Evolutionary conservation across 2,329 filamentous ascomycete species (phyloP), one percentile per base, ranked within the genome.

Genomic region (Penicillium digitatum): DNA sequence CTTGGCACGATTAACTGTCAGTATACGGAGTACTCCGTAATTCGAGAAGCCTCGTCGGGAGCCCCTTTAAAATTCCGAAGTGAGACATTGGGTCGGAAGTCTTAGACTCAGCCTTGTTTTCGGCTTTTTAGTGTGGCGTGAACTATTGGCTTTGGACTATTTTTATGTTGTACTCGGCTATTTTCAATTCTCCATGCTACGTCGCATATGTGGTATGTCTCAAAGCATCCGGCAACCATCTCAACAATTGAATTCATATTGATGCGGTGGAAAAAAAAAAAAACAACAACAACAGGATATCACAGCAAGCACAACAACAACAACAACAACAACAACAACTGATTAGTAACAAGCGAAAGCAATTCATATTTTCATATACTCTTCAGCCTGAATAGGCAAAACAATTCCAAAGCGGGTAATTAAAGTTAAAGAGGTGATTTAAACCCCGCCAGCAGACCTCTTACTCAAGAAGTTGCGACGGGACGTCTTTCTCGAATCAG

Each of bases 391-490:
- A 20, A 44, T 8, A 38, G 32, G 42, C 42, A 38, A 35, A 20
- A n/a, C 34, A 29, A n/a, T 24, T 52, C 34, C 18, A 40, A 22
- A n/a, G 7, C 18, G 18, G 10, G 26, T 26, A 31, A 47, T 38
- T 16, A 26, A 16, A 9, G 4, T 6, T 22, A 22, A 10, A 3
- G 18, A 1, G 3, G 39, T 18, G 12, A 32, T 11, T 54, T 57
- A 72, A 32, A 58, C 66, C 16, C 71, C 70, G 50, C 72, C 73
- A 27, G 64, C 68, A 58, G 71, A 73, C 42, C 77, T 70, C 63
- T 78, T 75, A 49, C 72, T 72, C 56, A 81, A 67, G 61, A 82
- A 73, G 48, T 77, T 77, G 52, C 78, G 74, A 46, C 77, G 72
- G 34, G 69, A 54, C 46, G 63, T 65, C 61, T 74, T 77, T 50